Base-by-base conservation (phyloP, 2,329 filamentous ascomycete genomes). In the Periconia sp. region DNA sequence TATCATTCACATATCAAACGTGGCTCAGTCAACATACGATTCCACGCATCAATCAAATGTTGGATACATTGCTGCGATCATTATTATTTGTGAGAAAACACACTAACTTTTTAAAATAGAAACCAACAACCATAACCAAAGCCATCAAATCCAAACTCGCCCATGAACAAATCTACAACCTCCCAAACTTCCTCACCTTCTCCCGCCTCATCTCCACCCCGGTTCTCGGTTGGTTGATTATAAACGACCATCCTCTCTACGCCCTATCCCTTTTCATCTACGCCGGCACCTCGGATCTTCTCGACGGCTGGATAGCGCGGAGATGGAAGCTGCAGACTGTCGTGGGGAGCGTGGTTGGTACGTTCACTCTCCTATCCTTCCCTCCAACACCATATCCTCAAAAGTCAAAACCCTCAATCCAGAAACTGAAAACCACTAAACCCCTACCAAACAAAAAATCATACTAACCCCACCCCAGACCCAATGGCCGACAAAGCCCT, bases 401-500 rank as follows among this genome's bases (percentile, higher is more conserved):
- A 17, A 42, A 19, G 10, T 13, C 41, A 11, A 42, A 42, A 15
- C 6, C 41, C 41, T 13, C 19, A 6, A n/a, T 14, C 6, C 33
- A 37, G 5, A 37, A 37, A 37, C 6, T 13, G 6, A 37, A 27
- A 8, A 27, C 23, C 23, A 27, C 8, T 27, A 27, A 27, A 8
- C 23, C 23, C 23, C 3, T 5, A 27, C 8, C 13, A n/a, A 37
- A 37, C 33, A 37, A 11, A 33, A 33, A 37, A 37, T 5, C 33
- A 37, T 3, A 37, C 11, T n/a, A 37, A 37, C 19, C 11, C 41
- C 11, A 43, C 2, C 33, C 41, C 41, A 43, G 68, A 72, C 42
- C 94, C 94, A 6, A 94, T 97, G 89, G 94, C 94, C 2, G 94
- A 99, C 76, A 99, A 99, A 78, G 84, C 86, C 9, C 82, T 99